Evolutionary conservation across 768 basidiomycete species (phyloP).

Genomic region (Boletus sp.): DNA sequence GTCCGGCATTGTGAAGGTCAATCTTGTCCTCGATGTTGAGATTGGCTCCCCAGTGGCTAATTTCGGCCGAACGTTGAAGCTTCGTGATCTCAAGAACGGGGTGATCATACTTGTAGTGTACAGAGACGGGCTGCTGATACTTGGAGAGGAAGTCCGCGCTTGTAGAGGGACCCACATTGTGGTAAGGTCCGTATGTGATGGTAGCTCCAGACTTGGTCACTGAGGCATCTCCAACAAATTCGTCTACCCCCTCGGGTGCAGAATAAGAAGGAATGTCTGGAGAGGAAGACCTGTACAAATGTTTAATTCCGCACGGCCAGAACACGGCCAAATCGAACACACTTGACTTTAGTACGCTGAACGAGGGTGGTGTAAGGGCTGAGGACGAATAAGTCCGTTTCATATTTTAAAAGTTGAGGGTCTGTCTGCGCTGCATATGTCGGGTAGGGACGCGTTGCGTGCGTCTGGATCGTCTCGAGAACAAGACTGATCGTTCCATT

Average conservation of each 20-base stretch:
- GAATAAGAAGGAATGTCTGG: constrained; percentile 72
- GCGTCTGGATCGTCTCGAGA: constrained; percentile 74
- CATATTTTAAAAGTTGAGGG: constrained; percentile 75
- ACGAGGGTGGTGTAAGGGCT: constrained; percentile 80
- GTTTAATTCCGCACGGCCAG: constrained; percentile 1
- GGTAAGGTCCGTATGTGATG: constrained; percentile 87
- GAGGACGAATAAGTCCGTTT: constrained; percentile 71
- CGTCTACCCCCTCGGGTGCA: constrained; percentile 56
- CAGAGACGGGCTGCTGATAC: constrained; percentile 60
- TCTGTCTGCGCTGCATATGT: constrained; percentile 68
- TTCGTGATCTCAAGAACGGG: constrained; percentile 75
- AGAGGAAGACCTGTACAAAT: constrained; percentile 53
- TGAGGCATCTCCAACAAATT: constrained; percentile 55
- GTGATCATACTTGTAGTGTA: constrained; percentile 82
- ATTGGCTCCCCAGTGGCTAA: constrained; percentile 97
- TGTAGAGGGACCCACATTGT: constrained; percentile 64
- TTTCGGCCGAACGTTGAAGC: constrained; percentile 76
- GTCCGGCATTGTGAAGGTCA: constrained; percentile 83
- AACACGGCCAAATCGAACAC: constrained; percentile 24
- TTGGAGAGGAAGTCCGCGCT: constrained; percentile 51
- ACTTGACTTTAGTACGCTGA: constrained; percentile 89
- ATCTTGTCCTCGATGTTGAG: constrained; percentile 91
- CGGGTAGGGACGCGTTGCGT: constrained; percentile 76
- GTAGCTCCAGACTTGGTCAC: constrained; percentile 75
- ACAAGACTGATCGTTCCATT: constrained; percentile 72